Evolutionary conservation across 163 green algal species (phyloP), one percentile per base, ranked within the genome.

Genomic region (Chlamydomonas reinhardtii): DNA sequence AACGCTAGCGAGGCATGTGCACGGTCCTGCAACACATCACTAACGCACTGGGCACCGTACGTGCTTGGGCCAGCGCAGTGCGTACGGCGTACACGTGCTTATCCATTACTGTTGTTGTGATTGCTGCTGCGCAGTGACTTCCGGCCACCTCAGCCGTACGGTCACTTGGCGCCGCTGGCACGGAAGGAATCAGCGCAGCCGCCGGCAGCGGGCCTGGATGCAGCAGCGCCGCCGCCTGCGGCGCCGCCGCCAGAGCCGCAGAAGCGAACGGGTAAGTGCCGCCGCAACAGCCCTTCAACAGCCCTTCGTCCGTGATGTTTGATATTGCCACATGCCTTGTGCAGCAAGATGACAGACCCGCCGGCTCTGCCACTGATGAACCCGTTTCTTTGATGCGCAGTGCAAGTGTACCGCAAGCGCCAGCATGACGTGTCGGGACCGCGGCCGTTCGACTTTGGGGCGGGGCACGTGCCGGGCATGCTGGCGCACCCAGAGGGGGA

Each of bases 391-490:
- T n/a, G n/a, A 11, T 22, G 5, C 56, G 74, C 83, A 89, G 83
- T 83, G 3, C 76, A 78, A 74, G 52, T 65, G 27, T 84, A 85
- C 56, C 72, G 77, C 69, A 85, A 89, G 76, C 75, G 75, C 24
- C 56, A 66, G 35, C 29, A 64, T 24, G 84, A 74, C 27, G n/a
- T 62, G 15, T 12, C 24, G 0, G 84, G 65, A 22, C 34, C 61
- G 69, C 68, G 25, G 20, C 62, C 70, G 34, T 81, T 82, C 37
- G 69, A 93, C 29, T 86, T 84, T 74, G 88, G 88, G 2, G 29
- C 52, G 9, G 64, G 59, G 32, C 82, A 88, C 27, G n/a, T 80
- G 22, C 79, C 82, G 34, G 90, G 90, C 59, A 85, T 86, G 71
- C 54, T 90, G 52, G 59, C 64, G 54, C 74, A 74, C 27, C 73